phyloP scores from a whole-genome alignment of 2,329 filamentous ascomycete genomes.

The Dactylellina drechsleri region DNA sequence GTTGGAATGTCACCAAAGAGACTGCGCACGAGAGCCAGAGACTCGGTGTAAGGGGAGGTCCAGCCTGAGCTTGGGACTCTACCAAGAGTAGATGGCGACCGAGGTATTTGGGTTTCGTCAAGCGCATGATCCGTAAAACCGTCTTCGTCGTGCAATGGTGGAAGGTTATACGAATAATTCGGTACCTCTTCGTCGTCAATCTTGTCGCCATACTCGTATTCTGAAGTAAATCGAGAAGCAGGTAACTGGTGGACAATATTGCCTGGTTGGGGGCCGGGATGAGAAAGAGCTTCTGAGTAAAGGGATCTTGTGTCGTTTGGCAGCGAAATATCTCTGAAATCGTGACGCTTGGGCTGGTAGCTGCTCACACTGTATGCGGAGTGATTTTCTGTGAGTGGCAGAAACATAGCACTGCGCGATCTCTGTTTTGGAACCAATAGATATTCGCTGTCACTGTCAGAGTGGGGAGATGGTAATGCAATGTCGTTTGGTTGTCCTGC shows the following conservation, averaged over 20 bases:
- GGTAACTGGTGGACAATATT: slow-evolving; percentile 9
- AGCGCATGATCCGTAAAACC: slow-evolving; percentile 2
- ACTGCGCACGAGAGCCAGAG: slow-evolving; percentile 39
- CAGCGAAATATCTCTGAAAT: not conserved
- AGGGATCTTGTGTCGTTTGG: slow-evolving; percentile 3
- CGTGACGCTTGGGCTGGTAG: not conserved
- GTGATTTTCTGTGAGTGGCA: slow-evolving; percentile 20
- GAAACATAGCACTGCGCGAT: slow-evolving; percentile 13
- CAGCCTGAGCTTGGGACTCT: slow-evolving; percentile 31
- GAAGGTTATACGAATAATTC: slow-evolving; percentile 5
- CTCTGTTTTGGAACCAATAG: slow-evolving; percentile 6
- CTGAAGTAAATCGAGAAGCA: slow-evolving; percentile 27
- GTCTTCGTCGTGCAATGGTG: slow-evolving; percentile 20
- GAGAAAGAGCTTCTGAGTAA: slow-evolving; percentile 4
- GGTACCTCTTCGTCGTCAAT: not conserved
- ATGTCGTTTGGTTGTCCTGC: slow-evolving; percentile 17
- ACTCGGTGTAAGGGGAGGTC: slow-evolving; percentile 39
- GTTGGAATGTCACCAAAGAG: slow-evolving; percentile 45
- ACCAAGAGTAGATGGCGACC: not conserved
- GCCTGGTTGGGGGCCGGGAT: not conserved
- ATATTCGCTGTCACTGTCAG: slow-evolving; percentile 12
- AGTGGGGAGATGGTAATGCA: slow-evolving; percentile 32
- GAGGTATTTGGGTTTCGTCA: slow-evolving; percentile 14
- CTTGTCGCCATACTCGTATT: slow-evolving; percentile 7
- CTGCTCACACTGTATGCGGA: slow-evolving; percentile 8